A percentile compares a stretch with the other conserved stretches of the same genome.
phyloP scores from a whole-genome alignment of 495 filamentous ascomycete species.

The Massariosphaeria phaeospora region DNA sequence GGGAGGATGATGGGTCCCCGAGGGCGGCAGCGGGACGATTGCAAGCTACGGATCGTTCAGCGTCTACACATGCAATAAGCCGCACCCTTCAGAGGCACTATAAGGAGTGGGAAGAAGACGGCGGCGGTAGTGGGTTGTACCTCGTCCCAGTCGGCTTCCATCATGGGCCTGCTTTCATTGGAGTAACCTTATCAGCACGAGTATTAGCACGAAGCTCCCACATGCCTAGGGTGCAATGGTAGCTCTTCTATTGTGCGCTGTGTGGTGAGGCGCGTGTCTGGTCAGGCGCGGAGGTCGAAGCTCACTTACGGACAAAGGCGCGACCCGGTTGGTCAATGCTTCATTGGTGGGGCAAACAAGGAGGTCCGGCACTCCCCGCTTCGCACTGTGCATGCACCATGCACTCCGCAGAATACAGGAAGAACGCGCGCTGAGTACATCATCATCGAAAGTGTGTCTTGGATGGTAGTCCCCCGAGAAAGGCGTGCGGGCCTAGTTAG shows the following conservation, averaged over 20 bases:
- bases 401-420: no score
- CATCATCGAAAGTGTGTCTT: no score
- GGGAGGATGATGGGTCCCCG: constrained; percentile 55
- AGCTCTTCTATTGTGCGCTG: not conserved
- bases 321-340: not conserved
- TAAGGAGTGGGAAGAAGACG: not conserved
- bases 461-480: no score
- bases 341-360: constrained; percentile 14
- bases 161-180: constrained; percentile 27
- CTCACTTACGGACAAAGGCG: not conserved
- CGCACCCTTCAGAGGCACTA: not conserved
- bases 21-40: constrained; percentile 64
- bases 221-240: constrained; percentile 7
- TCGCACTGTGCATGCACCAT: no score
- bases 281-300: not conserved
- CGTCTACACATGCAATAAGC: not conserved
- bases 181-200: no score
- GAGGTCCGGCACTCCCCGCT: no score
- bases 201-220: no score
- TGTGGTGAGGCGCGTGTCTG: not conserved
- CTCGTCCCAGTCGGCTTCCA: constrained; percentile 59
- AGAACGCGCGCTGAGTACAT: no score
- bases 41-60: constrained; percentile 51
- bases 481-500: no score
- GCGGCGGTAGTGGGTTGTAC: constrained; percentile 14